Evolutionary conservation across 495 filamentous ascomycete genomes (phyloP).

Genomic region (Achaetomiella virescens): DNA sequence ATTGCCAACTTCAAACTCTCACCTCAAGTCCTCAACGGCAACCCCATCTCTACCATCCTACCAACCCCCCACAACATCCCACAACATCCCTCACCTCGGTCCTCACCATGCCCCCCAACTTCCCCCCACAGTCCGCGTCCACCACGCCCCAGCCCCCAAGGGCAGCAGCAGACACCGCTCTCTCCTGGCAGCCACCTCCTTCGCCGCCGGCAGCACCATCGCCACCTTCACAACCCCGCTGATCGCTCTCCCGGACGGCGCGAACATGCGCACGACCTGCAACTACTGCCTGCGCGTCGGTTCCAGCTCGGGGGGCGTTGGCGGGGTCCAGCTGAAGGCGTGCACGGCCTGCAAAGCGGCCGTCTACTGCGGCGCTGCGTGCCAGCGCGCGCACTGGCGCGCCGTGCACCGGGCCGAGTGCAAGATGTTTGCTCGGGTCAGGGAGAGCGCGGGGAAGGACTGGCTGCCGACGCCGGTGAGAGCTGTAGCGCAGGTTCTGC

Average conservation of each 20-base stretch:
- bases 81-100: not conserved
- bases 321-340: constrained; percentile 27
- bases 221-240: constrained; percentile 34
- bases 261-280: constrained; percentile 33
- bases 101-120: constrained; percentile 15
- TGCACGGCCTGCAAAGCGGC: constrained; percentile 47
- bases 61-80: not conserved
- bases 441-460: constrained; percentile 17
- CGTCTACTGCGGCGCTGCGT: constrained; percentile 48
- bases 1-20: not conserved
- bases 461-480: constrained; percentile 44
- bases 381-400: constrained; percentile 54
- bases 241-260: constrained; percentile 38
- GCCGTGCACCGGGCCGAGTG: constrained; percentile 48
- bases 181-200: constrained; percentile 29
- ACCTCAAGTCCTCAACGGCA: not conserved
- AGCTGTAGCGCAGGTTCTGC: constrained; percentile 40
- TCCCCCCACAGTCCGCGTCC: constrained; percentile 9
- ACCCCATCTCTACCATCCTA: not conserved
- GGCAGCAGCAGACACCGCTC: constrained; percentile 24
- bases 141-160: not conserved
- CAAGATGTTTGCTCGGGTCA: constrained; percentile 33
- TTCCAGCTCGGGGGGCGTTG: not conserved
- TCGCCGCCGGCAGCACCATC: constrained; percentile 37
- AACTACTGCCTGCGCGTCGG: constrained; percentile 34